Base-by-base conservation (phyloP, 202 grass and related monocot genomes). In the Setaria italica region DNA sequence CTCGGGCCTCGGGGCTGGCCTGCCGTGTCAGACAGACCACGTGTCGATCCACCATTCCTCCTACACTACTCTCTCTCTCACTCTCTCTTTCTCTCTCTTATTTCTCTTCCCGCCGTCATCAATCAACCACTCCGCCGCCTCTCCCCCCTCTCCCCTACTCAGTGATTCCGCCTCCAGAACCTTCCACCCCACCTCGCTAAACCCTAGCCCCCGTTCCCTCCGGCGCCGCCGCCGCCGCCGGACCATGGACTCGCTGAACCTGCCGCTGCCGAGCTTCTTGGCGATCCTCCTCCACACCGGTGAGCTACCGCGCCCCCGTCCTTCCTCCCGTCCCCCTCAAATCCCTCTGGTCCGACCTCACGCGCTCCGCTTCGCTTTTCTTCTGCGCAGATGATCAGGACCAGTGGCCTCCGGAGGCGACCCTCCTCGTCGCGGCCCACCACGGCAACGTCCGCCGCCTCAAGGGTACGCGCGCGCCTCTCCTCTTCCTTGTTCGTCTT, bases 381-480 rank as follows among this genome's bases (percentile, higher is more conserved):
- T 13, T 32, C 39, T 47, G 7, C 45, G 15, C 69, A 75, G 86
- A 54, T 10, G 45, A 78, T 21, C 16, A 80, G 64, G 79, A 78
- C 54, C 3, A 48, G 2, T 88, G 80, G 86, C 72, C 86, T 0
- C 54, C 54, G 33, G 86, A 82, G 80, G 86, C 86, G 79, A 39
- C 14, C 43, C 75, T 88, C 53, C 64, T 88, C 64, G 4, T 77
- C 72, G 80, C 53, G 71, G 85, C 85, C 32, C 4, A 75, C 85
- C 1, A n/a, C 69, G 70, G 78, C 33, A 81, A 87, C 78, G 7
- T 81, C 85, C 37, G 78, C 78, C 85, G 49, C 78, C 39, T 87
- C 85, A 87, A 87, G 77, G 85, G 85, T 86, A 72, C 37, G 57
- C 42, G 16, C 7, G 7, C 47, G 5, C 46, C 30, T 34, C 49